Conservation (phyloP, 2,329 filamentous ascomycete species). For the Hypoxylon rubiginosum region DNA sequence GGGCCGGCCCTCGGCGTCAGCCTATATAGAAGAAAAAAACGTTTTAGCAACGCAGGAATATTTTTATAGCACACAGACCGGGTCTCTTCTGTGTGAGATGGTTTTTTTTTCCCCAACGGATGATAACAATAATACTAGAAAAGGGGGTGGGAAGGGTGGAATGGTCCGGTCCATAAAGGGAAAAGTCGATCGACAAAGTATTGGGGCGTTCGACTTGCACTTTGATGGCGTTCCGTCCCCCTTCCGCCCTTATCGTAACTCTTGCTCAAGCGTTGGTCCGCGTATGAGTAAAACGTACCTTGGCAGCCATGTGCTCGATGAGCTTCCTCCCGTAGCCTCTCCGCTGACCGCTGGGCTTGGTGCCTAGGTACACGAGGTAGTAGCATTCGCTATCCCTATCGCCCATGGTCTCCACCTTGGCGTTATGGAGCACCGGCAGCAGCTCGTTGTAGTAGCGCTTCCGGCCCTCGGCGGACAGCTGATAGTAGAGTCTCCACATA, state of each 20-base stretch:
- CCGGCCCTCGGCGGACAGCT: slow-evolving; percentile 78
- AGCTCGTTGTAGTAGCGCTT: slow-evolving; percentile 83
- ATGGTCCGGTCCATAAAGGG: not conserved
- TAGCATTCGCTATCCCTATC: slow-evolving; percentile 76
- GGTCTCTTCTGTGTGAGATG: not conserved
- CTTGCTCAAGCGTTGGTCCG: not conserved
- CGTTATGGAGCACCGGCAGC: slow-evolving; percentile 78
- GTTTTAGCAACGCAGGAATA: slow-evolving; percentile 20
- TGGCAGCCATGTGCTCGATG: slow-evolving; percentile 75
- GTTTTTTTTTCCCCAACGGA: not conserved
- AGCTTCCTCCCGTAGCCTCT: slow-evolving; percentile 80
- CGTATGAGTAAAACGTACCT: slow-evolving; percentile 67
- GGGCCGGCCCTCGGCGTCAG: slow-evolving; percentile 75
- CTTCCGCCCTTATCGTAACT: not conserved
- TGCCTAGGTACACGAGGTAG: slow-evolving; percentile 88
- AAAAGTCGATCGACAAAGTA: not conserved
- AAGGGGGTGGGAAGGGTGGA: not conserved
- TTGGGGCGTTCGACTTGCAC: not conserved
- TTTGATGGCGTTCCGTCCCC: not conserved
- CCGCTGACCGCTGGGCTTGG: slow-evolving; percentile 76
- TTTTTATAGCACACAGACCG: not conserved
- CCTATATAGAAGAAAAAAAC: slow-evolving; percentile 56
- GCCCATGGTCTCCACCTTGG: slow-evolving; percentile 78
- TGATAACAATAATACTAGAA: not conserved
- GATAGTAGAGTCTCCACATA: slow-evolving; percentile 82